Conservation (phyloP, 2,329 filamentous ascomycete genomes). For the Aspergillus hiratsukae region DNA sequence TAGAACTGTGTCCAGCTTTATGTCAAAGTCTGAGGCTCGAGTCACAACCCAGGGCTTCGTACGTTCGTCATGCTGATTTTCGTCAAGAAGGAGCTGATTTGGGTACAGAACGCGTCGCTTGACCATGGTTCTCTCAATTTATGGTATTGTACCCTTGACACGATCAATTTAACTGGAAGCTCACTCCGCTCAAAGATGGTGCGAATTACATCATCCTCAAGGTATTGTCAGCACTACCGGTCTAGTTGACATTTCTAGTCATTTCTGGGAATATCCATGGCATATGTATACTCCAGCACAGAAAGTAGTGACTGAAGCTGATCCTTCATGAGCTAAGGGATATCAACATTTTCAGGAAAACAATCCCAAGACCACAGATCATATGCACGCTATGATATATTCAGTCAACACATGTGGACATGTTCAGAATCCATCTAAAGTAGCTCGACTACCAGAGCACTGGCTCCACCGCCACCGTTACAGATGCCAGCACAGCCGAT, state of each 20-base stretch:
- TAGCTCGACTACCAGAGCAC: conserved; percentile 82
- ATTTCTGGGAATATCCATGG: too few species aligned
- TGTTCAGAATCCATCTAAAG: conserved; percentile 28
- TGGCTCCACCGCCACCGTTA: conserved; percentile 95
- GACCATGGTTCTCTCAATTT: too few species aligned
- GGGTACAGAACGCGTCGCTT: not conserved
- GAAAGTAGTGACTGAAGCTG: too few species aligned
- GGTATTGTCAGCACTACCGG: too few species aligned
- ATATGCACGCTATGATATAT: not conserved
- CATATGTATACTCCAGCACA: too few species aligned
- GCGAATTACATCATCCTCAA: too few species aligned
- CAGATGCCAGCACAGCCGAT: conserved; percentile 93
- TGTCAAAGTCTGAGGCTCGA: not conserved
- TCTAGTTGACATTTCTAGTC: too few species aligned
- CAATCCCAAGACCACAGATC: not conserved
- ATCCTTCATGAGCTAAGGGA: too few species aligned
- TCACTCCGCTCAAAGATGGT: too few species aligned
- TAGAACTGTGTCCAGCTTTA: not conserved
- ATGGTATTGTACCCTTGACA: not conserved
- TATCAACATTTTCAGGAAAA: not conserved
- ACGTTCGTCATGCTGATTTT: not conserved
- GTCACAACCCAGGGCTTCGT: not conserved
- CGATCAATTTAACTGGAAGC: too few species aligned
- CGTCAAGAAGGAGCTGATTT: not conserved
- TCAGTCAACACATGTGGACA: conserved; percentile 19